Conservation (phyloP, 805 yeast species). For the Saturnispora halmiae region DNA sequence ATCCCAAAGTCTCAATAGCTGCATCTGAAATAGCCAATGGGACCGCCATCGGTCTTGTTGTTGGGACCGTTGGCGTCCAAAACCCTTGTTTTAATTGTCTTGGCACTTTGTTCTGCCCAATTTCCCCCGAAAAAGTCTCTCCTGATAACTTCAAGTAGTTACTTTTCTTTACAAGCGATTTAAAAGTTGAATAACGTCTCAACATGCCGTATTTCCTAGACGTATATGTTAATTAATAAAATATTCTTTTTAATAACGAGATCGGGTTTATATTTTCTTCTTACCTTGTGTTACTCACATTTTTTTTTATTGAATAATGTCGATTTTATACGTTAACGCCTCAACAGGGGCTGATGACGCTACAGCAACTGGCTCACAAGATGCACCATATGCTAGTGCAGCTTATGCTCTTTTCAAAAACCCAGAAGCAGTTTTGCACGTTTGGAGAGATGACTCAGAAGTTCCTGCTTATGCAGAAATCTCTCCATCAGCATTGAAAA, state of each 20-base stretch:
- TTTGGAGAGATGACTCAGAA: constrained; percentile 41
- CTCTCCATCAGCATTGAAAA: constrained; percentile 84
- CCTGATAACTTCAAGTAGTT: constrained; percentile 13
- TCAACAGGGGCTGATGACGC: constrained; percentile 55
- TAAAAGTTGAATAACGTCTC: not conserved
- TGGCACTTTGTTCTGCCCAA: constrained; percentile 21
- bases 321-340: constrained; percentile 60
- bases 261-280: not conserved
- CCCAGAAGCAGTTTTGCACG: constrained; percentile 44
- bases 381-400: constrained; percentile 66
- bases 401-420: constrained; percentile 64
- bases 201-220: not conserved
- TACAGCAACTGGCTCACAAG: constrained; percentile 53
- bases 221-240: not conserved
- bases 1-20: constrained; percentile 60
- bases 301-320: constrained; percentile 1
- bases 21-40: constrained; percentile 55
- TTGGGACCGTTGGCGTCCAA: constrained; percentile 69
- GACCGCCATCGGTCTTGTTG: constrained; percentile 40
- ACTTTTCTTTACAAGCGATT: not conserved
- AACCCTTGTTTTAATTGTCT: constrained; percentile 51
- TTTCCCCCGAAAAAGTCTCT: constrained; percentile 11
- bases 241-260: not conserved
- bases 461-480: constrained; percentile 67
- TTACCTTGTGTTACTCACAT: not conserved